A percentile compares a stretch with the other conserved stretches of the same genome.
phyloP scores from a whole-genome alignment of 73 alveolate species.

The Paramecium pentaurelia region DNA sequence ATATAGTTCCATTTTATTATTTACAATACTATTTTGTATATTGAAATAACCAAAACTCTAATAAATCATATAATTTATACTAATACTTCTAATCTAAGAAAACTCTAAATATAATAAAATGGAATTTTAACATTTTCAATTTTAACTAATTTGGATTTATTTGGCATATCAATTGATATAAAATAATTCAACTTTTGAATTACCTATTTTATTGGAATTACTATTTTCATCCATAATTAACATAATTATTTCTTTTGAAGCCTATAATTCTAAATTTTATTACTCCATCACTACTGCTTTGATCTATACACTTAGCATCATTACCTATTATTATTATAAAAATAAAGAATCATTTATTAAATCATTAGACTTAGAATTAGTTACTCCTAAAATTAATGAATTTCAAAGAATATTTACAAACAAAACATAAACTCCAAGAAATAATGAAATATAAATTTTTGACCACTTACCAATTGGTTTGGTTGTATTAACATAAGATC shows the following conservation, averaged over 20 bases:
- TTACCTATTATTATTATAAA: neutral
- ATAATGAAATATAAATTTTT: neutral
- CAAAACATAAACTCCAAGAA: neutral
- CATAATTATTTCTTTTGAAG: neutral
- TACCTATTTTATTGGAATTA: neutral
- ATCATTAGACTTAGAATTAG: neutral
- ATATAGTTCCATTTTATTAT: neutral
- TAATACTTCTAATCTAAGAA: neutral
- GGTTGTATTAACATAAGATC: neutral
- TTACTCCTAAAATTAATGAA: neutral
- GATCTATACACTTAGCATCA: neutral
- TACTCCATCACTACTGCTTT: neutral
- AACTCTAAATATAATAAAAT: neutral
- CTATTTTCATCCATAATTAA: neutral
- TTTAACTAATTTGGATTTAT: neutral
- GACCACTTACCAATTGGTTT: slow-evolving; percentile 4
- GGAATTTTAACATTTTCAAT: neutral
- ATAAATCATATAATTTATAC: neutral
- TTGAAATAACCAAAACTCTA: neutral
- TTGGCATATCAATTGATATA: neutral
- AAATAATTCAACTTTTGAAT: neutral
- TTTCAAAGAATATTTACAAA: neutral
- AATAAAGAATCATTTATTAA: neutral
- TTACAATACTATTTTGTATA: neutral
- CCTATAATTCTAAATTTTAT: neutral